Evolutionary conservation across 805 yeast species (phyloP).

Genomic region (Candida berthetii): DNA sequence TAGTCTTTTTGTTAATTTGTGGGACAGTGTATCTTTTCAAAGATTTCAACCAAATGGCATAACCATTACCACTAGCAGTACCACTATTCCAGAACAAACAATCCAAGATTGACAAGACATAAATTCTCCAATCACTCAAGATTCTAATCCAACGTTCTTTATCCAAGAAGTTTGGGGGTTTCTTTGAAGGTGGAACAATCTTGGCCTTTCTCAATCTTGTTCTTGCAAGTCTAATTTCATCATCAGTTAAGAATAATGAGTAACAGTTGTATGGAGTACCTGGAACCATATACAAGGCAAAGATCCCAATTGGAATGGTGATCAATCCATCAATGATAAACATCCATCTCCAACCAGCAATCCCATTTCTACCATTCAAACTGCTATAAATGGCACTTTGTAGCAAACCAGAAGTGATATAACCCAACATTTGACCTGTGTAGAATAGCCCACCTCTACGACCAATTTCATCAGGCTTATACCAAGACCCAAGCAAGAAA

Average conservation of each 20-base stretch:
- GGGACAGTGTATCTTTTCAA: slow-evolving; percentile 29
- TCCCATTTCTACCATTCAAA: slow-evolving; percentile 36
- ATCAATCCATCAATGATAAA: slow-evolving; percentile 58
- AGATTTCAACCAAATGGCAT: slow-evolving; percentile 40
- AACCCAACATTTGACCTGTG: slow-evolving; percentile 42
- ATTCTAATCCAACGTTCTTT: slow-evolving; percentile 45
- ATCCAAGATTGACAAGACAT: slow-evolving; percentile 42
- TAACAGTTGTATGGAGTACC: slow-evolving; percentile 60
- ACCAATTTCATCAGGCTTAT: slow-evolving; percentile 49
- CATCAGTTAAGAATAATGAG: slow-evolving; percentile 46
- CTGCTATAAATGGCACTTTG: slow-evolving; percentile 38
- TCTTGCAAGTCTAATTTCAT: slow-evolving; percentile 49
- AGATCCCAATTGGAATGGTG: slow-evolving; percentile 50
- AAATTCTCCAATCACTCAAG: slow-evolving; percentile 50
- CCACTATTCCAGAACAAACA: slow-evolving; percentile 52
- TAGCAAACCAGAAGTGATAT: slow-evolving; percentile 49
- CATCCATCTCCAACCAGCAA: slow-evolving; percentile 63
- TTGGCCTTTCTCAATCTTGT: slow-evolving; percentile 27
- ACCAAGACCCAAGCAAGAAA: slow-evolving; percentile 54
- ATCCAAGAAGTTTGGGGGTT: slow-evolving; percentile 29
- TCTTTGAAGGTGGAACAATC: slow-evolving; percentile 22
- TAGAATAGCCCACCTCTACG: slow-evolving; percentile 60
- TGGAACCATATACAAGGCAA: slow-evolving; percentile 52
- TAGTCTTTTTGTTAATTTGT: slow-evolving; percentile 33
- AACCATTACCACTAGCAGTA: slow-evolving; percentile 35